phyloP scores from a whole-genome alignment of 2,329 filamentous ascomycete genomes.

The Aureobasidium sp. region DNA sequence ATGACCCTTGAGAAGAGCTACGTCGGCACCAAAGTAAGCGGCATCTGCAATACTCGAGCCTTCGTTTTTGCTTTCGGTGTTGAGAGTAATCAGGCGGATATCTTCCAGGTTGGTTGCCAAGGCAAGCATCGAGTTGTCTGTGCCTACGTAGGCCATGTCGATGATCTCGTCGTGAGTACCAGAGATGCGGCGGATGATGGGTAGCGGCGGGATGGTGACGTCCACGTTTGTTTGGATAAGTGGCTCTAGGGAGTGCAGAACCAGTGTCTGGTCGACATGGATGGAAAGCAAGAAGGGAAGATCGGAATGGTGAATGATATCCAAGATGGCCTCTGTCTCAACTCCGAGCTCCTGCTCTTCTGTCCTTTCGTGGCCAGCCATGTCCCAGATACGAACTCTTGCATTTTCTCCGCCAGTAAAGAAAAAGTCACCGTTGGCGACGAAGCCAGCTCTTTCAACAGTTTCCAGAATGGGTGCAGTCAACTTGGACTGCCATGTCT shows the following conservation, averaged over 20 bases:
- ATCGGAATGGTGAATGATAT: slow-evolving; percentile 57
- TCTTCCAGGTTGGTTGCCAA: slow-evolving; percentile 94
- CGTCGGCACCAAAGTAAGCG: slow-evolving; percentile 78
- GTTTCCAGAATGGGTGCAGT: slow-evolving; percentile 79
- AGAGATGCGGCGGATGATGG: slow-evolving; percentile 68
- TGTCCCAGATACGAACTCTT: slow-evolving; percentile 73
- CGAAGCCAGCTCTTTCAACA: slow-evolving; percentile 75
- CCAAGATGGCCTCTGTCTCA: slow-evolving; percentile 61
- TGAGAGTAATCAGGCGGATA: slow-evolving; percentile 73
- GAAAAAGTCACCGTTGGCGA: slow-evolving; percentile 61
- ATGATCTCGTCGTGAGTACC: slow-evolving; percentile 98
- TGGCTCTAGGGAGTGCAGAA: slow-evolving; percentile 56
- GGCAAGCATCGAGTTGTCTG: slow-evolving; percentile 72
- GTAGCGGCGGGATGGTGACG: slow-evolving; percentile 46
- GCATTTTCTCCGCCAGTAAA: slow-evolving; percentile 83
- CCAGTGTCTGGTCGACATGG: slow-evolving; percentile 81
- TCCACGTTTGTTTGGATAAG: slow-evolving; percentile 29
- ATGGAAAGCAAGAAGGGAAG: slow-evolving; percentile 69
- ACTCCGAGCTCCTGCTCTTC: slow-evolving; percentile 55
- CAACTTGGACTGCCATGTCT: slow-evolving; percentile 72
- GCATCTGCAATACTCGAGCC: slow-evolving; percentile 20
- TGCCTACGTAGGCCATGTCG: slow-evolving; percentile 78
- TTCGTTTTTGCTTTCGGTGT: slow-evolving; percentile 26
- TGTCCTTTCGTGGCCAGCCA: slow-evolving; percentile 70
- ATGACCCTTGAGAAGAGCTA: slow-evolving; percentile 79